Percentiles rank a stretch among this genome's conserved stretches.
These are phyloP conservation scores for Globisporangium echinulatum DNA, from an alignment of 352 stramenopile genomes.

Conservation along the genomic window DNA sequence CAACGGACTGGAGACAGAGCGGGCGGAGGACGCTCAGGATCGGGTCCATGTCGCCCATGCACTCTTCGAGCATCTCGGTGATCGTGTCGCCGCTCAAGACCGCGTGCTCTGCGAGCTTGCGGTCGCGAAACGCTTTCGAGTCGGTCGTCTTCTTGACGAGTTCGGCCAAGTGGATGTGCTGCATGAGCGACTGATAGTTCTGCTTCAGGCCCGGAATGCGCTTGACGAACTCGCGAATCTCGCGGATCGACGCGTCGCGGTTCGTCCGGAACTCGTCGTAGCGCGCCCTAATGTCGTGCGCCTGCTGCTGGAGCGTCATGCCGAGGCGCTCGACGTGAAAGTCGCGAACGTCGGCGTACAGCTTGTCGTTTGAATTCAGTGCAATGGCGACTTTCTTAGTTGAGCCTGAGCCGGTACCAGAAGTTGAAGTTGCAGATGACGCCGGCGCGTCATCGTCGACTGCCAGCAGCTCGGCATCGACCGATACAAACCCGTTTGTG, in stretches of 20 bases:
- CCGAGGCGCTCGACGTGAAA: conserved; percentile 96
- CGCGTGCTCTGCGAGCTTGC: conserved; percentile 92
- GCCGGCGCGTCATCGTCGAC: conserved; percentile 40
- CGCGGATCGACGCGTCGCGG: conserved; percentile 93
- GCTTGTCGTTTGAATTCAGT: conserved; percentile 93
- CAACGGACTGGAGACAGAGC: conserved; percentile 93
- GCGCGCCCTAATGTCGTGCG: conserved; percentile 90
- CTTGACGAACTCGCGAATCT: conserved; percentile 99
- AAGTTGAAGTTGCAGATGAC: no score
- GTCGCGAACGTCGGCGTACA: conserved; percentile 95
- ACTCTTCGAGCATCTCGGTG: conserved; percentile 94
- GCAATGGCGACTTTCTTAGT: conserved; percentile 87
- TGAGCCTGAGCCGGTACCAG: conserved; percentile 14
- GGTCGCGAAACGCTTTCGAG: conserved; percentile 89
- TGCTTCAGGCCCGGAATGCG: conserved; percentile 92
- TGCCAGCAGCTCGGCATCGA: conserved; percentile 68
- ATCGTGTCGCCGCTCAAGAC: conserved; percentile 95
- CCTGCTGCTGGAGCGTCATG: conserved; percentile 94
- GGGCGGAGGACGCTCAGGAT: conserved; percentile 88
- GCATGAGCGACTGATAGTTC: conserved; percentile 93
- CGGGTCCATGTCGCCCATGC: conserved; percentile 91
- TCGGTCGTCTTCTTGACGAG: conserved; percentile 94
- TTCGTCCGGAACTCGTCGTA: conserved; percentile 95
- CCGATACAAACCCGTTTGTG: conserved; percentile 84
- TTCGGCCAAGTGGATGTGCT: conserved; percentile 97